Base-by-base conservation (phyloP, 2,329 filamentous ascomycete species). In the Huntiella omanensis region DNA sequence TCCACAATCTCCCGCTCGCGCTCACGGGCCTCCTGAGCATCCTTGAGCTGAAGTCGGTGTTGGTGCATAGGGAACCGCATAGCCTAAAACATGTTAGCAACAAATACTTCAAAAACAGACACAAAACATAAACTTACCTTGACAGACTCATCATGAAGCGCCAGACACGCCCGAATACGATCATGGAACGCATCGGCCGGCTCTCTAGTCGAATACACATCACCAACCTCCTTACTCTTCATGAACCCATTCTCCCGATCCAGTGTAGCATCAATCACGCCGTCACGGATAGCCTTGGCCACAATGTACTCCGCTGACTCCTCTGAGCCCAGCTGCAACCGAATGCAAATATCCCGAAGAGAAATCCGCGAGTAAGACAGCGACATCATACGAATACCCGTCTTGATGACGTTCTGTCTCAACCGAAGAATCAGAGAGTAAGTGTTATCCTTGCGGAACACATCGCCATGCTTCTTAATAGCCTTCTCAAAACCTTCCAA, bases 31-130 rank as follows among this genome's bases (percentile, higher is more conserved):
- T 98, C 92, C 63, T 96, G 88, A 0, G 91, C 91, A 57, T 93
- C 96, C 74, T 95, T 96, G 47, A 98, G 73, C 64, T 98, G 91
- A 47, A 96, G 71, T 13, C 91, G 77, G 64, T 98, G 91, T 64
- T 96, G 91, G 68, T 98, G 95, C 88, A 96, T 96, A 2, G 91
- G 91, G 65, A 96, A 98, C 47, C 91, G 78, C 91, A 98, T 98
- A 19, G 91, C 88, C 83, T 88, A 47, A n/a, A 44, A 4, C 50
- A 39, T 40, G 40, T 16, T 13, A 38, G 19, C 7, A 37, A 19
- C 36, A 19, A 19, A 17, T 15, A n/a, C 13, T 5, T 15, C 12
- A 32, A 37, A 36, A n/a, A 19, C 13, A 36, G 7, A n/a, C 4
- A 16, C 15, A 45, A 5, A 5, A 16, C n/a, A n/a, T 8, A 37